These are phyloP conservation scores for Lathyrus aphaca DNA, from an alignment of 306 rosid species.

Conservation along the genomic window DNA sequence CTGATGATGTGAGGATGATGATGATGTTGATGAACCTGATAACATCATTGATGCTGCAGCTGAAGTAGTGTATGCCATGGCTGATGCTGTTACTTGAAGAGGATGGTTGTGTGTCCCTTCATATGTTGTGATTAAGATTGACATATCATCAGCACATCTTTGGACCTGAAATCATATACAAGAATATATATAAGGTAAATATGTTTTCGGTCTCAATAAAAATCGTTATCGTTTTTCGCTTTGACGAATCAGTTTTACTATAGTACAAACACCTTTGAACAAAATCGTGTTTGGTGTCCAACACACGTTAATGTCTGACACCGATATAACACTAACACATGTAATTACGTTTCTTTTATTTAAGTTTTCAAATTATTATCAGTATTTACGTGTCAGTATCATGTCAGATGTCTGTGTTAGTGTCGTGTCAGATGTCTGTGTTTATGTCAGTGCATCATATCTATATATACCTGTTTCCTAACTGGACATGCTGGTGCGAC, in stretches of 20 bases:
- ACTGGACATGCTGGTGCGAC: constrained; percentile 73
- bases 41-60: constrained; percentile 82
- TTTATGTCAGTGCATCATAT: background rate
- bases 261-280: too few species aligned
- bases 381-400: too few species aligned
- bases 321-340: too few species aligned
- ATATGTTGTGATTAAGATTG: constrained; percentile 82
- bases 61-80: constrained; percentile 86
- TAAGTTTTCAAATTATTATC: too few species aligned
- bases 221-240: background rate
- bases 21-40: constrained; percentile 65
- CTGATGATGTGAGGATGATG: constrained; percentile 45
- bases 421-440: too few species aligned
- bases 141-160: constrained; percentile 74
- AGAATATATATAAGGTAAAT: background rate
- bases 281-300: too few species aligned
- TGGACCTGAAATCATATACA: constrained; percentile 65
- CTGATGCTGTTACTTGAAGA: constrained; percentile 75
- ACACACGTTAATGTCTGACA: too few species aligned
- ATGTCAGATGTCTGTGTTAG: too few species aligned
- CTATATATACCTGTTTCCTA: constrained; percentile 59
- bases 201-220: background rate
- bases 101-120: constrained; percentile 91
- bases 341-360: too few species aligned
- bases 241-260: background rate